A percentile compares a stretch with the other conserved stretches of the same genome.
Conservation (phyloP, 1,139 yeast genomes). For the Casaregolazyma lundiana region DNA sequence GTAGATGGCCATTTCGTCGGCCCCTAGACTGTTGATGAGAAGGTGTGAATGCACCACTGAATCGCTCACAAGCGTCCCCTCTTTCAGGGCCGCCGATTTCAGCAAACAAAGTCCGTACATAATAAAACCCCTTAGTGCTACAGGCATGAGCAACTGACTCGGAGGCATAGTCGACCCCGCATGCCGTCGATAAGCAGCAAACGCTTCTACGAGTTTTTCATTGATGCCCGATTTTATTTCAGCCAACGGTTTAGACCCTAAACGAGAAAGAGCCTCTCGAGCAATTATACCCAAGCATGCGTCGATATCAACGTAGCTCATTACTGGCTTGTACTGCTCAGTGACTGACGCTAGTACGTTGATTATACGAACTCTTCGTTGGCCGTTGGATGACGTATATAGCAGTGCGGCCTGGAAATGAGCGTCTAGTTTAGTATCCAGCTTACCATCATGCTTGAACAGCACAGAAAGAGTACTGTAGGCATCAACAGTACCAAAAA, state of each 20-base stretch:
- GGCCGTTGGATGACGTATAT: constrained; percentile 73
- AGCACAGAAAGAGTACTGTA: constrained; percentile 69
- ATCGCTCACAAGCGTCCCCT: constrained; percentile 37
- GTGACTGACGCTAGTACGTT: constrained; percentile 81
- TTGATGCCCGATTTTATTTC: constrained; percentile 63
- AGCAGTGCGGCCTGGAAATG: constrained; percentile 90
- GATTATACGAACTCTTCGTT: constrained; percentile 76
- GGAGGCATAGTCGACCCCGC: constrained; percentile 46
- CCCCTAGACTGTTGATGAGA: constrained; percentile 51
- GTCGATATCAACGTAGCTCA: constrained; percentile 82
- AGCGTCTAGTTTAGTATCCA: constrained; percentile 68
- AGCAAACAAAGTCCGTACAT: constrained; percentile 63
- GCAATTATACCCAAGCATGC: constrained; percentile 68
- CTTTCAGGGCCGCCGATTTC: constrained; percentile 62
- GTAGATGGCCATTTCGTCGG: constrained; percentile 56
- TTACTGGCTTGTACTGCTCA: constrained; percentile 66
- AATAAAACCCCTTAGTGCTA: constrained; percentile 69
- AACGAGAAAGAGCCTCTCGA: constrained; percentile 60
- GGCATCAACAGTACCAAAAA: constrained; percentile 59
- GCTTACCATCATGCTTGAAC: constrained; percentile 71
- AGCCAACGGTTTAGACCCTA: constrained; percentile 52
- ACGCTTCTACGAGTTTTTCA: constrained; percentile 62
- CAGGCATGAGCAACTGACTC: constrained; percentile 76
- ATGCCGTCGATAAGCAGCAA: constrained; percentile 64
- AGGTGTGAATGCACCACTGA: constrained; percentile 55